Conservation (phyloP, 208 protist genomes). For the Leishmania guyanensis region DNA sequence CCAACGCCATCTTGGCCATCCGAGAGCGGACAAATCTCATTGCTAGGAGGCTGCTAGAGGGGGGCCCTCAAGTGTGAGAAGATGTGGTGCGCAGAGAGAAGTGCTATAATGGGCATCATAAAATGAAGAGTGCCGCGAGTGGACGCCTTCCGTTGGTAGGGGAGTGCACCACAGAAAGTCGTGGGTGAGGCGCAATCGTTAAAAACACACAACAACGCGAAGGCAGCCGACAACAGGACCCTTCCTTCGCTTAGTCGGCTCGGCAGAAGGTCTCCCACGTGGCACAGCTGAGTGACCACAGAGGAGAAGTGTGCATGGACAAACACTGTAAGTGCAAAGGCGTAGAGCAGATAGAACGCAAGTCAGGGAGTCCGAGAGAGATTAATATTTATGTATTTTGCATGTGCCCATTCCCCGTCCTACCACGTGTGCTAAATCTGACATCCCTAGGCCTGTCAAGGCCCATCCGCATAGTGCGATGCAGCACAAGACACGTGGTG, state of each 20-base stretch:
- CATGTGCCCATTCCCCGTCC: background rate
- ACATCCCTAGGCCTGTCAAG: background rate
- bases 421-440: background rate
- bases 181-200: background rate
- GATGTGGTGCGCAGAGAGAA: background rate
- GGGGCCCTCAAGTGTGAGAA: background rate
- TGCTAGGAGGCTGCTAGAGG: background rate
- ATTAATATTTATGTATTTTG: background rate
- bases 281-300: background rate
- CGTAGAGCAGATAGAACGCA: background rate
- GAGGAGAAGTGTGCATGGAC: background rate
- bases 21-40: constrained; percentile 33
- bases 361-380: background rate
- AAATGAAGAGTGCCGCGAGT: background rate
- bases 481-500: background rate
- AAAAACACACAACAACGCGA: background rate
- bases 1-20: constrained; percentile 19
- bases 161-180: no score
- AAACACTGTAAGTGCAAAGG: background rate
- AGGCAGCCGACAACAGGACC: background rate
- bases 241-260: background rate
- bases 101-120: background rate
- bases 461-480: background rate
- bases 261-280: background rate
- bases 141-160: background rate